Evolutionary conservation across 768 basidiomycete genomes (phyloP).

Genomic region (Strobilomyces dryophilus): DNA sequence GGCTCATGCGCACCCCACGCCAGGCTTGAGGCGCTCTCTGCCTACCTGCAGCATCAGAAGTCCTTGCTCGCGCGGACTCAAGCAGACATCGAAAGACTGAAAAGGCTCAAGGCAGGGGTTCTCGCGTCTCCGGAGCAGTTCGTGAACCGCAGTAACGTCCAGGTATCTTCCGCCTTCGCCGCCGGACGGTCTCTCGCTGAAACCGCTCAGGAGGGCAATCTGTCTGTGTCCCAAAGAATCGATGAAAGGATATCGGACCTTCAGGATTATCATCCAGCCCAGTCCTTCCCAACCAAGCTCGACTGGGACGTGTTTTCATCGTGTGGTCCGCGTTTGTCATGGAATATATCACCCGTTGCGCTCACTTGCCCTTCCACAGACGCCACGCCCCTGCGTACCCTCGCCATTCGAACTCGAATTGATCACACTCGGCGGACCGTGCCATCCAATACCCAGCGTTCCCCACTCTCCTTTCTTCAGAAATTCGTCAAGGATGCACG

Average conservation of each 20-base stretch:
- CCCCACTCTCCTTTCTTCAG: slow-evolving; percentile 53
- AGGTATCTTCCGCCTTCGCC: slow-evolving; percentile 28
- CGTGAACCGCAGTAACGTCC: slow-evolving; percentile 27
- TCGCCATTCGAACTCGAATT: slow-evolving; percentile 39
- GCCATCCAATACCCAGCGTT: slow-evolving; percentile 39
- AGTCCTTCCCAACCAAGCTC: slow-evolving; percentile 43
- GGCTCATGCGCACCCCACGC: not conserved
- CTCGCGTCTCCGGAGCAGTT: slow-evolving; percentile 34
- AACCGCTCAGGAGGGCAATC: slow-evolving; percentile 9
- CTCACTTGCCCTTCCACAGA: slow-evolving; percentile 37
- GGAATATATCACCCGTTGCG: not conserved
- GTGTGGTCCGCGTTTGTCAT: slow-evolving; percentile 41
- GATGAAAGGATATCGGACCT: slow-evolving; percentile 41
- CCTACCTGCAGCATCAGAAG: slow-evolving; percentile 61
- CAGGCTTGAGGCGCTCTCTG: slow-evolving; percentile 55
- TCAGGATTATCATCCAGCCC: slow-evolving; percentile 38
- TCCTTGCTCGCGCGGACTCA: slow-evolving; percentile 55
- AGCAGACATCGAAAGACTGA: slow-evolving; percentile 57
- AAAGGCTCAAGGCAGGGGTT: slow-evolving; percentile 39
- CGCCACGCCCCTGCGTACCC: slow-evolving; percentile 45
- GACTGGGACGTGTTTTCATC: slow-evolving; percentile 60
- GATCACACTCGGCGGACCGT: slow-evolving; percentile 35
- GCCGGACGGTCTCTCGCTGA: slow-evolving; percentile 18
- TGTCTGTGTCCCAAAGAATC: slow-evolving; percentile 19
- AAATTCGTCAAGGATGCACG: slow-evolving; percentile 52